phyloP scores from a whole-genome alignment of 2,329 filamentous ascomycete species.

The Phyllosticta citribraziliensis region DNA sequence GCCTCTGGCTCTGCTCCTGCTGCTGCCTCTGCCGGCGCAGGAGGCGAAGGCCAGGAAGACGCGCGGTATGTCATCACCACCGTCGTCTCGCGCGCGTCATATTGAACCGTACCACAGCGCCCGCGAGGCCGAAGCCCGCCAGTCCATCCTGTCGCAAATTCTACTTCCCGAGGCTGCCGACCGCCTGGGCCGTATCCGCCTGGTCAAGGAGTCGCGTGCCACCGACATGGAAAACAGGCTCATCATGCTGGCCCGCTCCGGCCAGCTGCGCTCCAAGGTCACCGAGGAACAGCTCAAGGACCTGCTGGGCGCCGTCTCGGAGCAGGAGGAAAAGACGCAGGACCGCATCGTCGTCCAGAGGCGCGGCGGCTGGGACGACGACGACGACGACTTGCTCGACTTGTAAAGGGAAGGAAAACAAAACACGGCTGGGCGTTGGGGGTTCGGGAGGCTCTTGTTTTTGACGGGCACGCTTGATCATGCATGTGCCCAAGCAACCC shows the following conservation, averaged over 20 bases:
- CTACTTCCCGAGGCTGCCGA: constrained; percentile 90
- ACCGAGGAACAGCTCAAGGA: constrained; percentile 92
- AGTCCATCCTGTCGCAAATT: constrained; percentile 78
- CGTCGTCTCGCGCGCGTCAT: constrained; percentile 21
- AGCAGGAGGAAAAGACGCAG: constrained; percentile 57
- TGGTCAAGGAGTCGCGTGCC: constrained; percentile 89
- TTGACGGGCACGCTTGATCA: neutral
- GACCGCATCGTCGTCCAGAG: constrained; percentile 77
- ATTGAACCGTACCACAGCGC: constrained; percentile 18
- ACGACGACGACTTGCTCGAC: constrained; percentile 48
- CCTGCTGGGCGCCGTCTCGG: constrained; percentile 72
- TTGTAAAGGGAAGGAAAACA: constrained; percentile 16
- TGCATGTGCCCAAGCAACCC: neutral
- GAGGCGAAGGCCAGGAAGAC: constrained; percentile 28
- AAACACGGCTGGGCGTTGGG: neutral
- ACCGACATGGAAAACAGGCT: constrained; percentile 85
- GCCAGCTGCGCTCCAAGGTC: constrained; percentile 79
- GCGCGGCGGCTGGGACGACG: constrained; percentile 68
- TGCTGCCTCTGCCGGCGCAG: constrained; percentile 25
- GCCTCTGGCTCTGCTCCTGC: constrained; percentile 42
- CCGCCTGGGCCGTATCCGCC: constrained; percentile 82
- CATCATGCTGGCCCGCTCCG: constrained; percentile 79
- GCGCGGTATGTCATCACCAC: constrained; percentile 35
- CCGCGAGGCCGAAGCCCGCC: constrained; percentile 57
- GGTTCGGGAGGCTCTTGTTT: constrained; percentile 8